Evolutionary conservation across 2,329 filamentous ascomycete species (phyloP).

Genomic region (Paracoccidioides lutzii): DNA sequence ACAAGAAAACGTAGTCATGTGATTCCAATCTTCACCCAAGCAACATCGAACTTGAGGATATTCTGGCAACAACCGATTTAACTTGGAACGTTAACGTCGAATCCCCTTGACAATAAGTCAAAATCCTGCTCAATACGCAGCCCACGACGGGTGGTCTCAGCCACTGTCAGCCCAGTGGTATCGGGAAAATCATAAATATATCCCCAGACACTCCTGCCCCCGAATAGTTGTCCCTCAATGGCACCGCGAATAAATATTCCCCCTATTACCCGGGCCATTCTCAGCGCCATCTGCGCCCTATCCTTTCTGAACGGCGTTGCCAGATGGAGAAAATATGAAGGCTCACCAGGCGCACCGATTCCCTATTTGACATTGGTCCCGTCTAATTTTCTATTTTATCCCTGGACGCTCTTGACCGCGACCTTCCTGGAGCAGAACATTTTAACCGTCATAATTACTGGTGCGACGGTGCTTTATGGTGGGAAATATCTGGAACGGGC

Average conservation of each 20-base stretch:
- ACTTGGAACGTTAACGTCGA: too few species aligned
- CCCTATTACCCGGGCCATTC: constrained; percentile 71
- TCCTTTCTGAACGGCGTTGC: constrained; percentile 64
- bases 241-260: constrained; percentile 80
- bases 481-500: constrained; percentile 91
- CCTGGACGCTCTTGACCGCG: constrained; percentile 81
- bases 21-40: background rate
- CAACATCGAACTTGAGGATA: background rate
- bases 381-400: constrained; percentile 69
- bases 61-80: background rate
- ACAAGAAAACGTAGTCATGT: too few species aligned
- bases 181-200: background rate
- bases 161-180: background rate
- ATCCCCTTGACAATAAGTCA: background rate
- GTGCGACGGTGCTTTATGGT: constrained; percentile 72
- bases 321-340: constrained; percentile 50
- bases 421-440: constrained; percentile 89
- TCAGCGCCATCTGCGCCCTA: constrained; percentile 61
- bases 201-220: background rate
- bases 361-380: constrained; percentile 84
- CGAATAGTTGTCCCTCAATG: constrained; percentile 40
- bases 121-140: background rate
- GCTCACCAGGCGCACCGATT: constrained; percentile 35
- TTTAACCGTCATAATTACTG: constrained; percentile 68
- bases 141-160: background rate